Percentiles rank a stretch among this genome's conserved stretches.
phyloP scores from a whole-genome alignment of 345 rosid species.

The Dovyalis caffra region DNA sequence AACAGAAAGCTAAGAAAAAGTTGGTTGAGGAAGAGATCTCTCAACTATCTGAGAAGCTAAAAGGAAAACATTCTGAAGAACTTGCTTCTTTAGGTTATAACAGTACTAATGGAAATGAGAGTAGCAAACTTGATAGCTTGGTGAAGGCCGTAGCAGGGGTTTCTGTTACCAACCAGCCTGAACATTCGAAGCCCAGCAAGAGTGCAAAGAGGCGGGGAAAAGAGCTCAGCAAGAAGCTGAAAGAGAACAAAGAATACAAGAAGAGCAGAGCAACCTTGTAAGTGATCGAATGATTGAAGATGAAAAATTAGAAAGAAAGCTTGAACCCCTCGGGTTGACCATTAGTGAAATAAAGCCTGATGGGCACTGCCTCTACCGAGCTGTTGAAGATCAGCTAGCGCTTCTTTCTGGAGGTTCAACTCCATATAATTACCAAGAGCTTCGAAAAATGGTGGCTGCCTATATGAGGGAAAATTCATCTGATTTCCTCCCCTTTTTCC shows the following conservation, averaged over 20 bases:
- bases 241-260: conserved; percentile 86
- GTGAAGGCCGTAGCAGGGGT: conserved; percentile 90
- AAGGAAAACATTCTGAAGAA: conserved; percentile 72
- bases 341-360: conserved; percentile 80
- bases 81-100: conserved; percentile 71
- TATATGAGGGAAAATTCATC: conserved; percentile 66
- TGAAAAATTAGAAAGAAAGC: conserved; percentile 50
- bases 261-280: conserved; percentile 72
- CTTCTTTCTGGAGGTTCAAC: conserved; percentile 58
- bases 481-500: conserved; percentile 57
- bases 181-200: conserved; percentile 69
- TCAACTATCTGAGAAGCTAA: conserved; percentile 61
- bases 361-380: conserved; percentile 91
- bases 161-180: conserved; percentile 54
- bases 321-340: conserved; percentile 64
- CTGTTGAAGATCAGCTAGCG: conserved; percentile 83
- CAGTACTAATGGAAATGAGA: conserved; percentile 43
- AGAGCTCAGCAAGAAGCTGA: conserved; percentile 90
- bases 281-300: conserved; percentile 71
- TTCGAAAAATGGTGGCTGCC: conserved; percentile 76
- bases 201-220: conserved; percentile 70
- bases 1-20: conserved; percentile 96
- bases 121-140: conserved; percentile 63
- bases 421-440: conserved; percentile 60
- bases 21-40: conserved; percentile 84